Evolutionary conservation across 495 filamentous ascomycete genomes (phyloP), one percentile per base, ranked within the genome.

Genomic region (Aspergillus wentii): DNA sequence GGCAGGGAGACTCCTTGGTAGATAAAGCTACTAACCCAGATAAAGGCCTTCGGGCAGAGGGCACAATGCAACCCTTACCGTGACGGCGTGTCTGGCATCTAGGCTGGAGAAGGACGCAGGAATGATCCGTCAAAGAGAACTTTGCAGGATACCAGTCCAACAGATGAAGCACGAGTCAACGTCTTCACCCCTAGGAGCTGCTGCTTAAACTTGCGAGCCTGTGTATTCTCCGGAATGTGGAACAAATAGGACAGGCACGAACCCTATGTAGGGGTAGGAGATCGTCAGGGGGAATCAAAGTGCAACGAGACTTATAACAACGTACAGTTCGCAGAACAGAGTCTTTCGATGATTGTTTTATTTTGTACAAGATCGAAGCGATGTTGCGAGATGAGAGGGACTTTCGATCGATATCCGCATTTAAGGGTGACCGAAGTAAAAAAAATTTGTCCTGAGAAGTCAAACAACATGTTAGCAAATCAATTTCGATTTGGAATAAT

Each of bases 161-260:
- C 61, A 75, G 74, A 72, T 73, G 70, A 80, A 78, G 72, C 61
- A 79, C 79, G 78, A 82, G 75, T 69, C 66, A 82, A 82, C 78
- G 78, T 75, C 75, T 82, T 79, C 79, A 74, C 79, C 75, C 67
- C 59, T 69, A 67, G 64, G 63, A 68, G 51, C 50, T 33, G 40
- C 42, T 46, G 44, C 46, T 49, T 55, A 43, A 42, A 41, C 35
- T 48, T 40, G 50, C 38, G 44, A 40, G 56, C 54, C 46, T 48
- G 40, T 46, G 63, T 50, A 47, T 51, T 43, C 64, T 71, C 65
- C 58, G 72, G 74, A 74, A 76, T 75, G 72, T 76, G 72, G 73
- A 53, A 64, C 61, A n/a, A n/a, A n/a, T n/a, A 43, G 48, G 40
- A 62, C 51, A 65, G 55, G 52, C 54, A 61, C 57, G 52, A 64